Evolutionary conservation across 2,329 filamentous ascomycete species (phyloP), one percentile per base, ranked within the genome.

Genomic region (Penicillium sp.): DNA sequence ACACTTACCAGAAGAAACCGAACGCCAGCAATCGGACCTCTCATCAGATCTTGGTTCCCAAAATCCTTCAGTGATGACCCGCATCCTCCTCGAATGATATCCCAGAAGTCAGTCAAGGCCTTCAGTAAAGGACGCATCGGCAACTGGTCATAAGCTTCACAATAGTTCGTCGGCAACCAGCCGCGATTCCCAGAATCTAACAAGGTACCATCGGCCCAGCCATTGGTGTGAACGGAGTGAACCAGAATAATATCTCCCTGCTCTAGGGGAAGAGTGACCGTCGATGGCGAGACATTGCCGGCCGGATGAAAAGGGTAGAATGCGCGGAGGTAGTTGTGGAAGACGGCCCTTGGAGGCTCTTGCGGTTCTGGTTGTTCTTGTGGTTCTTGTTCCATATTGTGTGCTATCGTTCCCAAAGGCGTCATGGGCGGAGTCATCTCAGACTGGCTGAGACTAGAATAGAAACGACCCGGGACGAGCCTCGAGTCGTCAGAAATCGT

Each of bases 91-190:
- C 89, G 82, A 62, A 96, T 81, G 47, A 95, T 77, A 69, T 96
- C 92, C 92, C 92, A 96, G 56, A 97, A 91, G 67, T 94, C 89
- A 13, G 94, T 85, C 55, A 96, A 78, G 0, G 92, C 90, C 63
- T 90, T 91, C 33, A 99, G 79, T 21, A 99, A 79, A 58, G 85
- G 91, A 49, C 86, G 84, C 80, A 97, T 92, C 58, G 91, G 86
- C 21, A 90, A 84, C 42, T 93, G 90, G 61, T 96, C 90, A 70
- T 96, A 99, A 9, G 90, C 83, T 69, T 96, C 92, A 77, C 94
- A 99, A 71, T 97, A 99, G 73, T 99, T 99, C 8, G 94, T 99
- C 2, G 94, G 94, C 54, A 99, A 78, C 94, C 94, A 99, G 57
- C 94, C 94, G 62, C 94, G 83, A 46, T 88, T 88, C 24, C 93